Base-by-base conservation (phyloP, 192 early-diverging fungal species). In the Umbelopsis isabellina region DNA sequence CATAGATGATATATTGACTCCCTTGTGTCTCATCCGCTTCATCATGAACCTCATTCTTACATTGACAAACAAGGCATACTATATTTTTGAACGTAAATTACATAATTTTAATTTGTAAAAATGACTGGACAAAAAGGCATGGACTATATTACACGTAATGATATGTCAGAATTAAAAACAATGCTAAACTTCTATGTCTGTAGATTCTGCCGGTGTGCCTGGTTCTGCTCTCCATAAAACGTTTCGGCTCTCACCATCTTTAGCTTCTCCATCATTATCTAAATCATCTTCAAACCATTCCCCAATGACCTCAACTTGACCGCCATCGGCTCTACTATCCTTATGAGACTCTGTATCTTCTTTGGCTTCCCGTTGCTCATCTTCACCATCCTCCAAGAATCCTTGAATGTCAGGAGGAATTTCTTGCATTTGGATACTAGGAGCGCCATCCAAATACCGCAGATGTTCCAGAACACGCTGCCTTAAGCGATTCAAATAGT, bases 391-490 rank as follows among this genome's bases (percentile, higher is more conserved):
- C 23, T 87, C 83, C 47, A 86, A 51, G 21, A 79, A 85, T 20
- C 80, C 83, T 47, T 86, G 81, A 47, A 88, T 83, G 65, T 85
- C 87, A 1, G 87, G 90, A 21, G 92, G 91, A 23, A 91, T 85
- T 76, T 91, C 93, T 50, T 96, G 95, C 93, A 97, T 95, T 76
- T 98, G 97, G 37, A 99, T 94, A 50, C 92, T 92, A 0, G 98
- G 98, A 9, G 97, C 98, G 20, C 89, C 89, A 72, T 92, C 86
- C 45, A 98, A 50, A 65, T 90, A 90, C 46, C 95, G 80, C 48
- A 99, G 84, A 66, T 97, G 93, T 70, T 99, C 98, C 46, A 97
- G 73, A 45, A 99, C 90, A 15, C 77, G 72, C 18, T 82, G 89
- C 49, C 84, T 87, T 1, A 50, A 22, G 9, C 49, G 23, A 50